Evolutionary conservation across 441 rosid genomes (phyloP), one percentile per base, ranked within the genome.

Genomic region (Macaranga tanarius): DNA sequence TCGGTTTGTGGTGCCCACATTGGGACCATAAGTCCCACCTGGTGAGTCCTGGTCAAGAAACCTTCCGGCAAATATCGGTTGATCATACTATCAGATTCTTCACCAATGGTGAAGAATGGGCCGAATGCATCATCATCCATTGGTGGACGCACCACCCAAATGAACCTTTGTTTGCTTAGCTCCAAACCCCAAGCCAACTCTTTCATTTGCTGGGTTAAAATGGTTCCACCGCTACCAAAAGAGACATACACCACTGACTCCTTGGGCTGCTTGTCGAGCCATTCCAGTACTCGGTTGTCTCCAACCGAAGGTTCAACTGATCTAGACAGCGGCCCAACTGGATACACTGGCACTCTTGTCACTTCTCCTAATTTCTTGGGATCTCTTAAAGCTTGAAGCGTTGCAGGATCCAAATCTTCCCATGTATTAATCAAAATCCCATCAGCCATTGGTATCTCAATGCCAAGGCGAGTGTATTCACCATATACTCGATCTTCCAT

Each of bases 1-100:
- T 85, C 82, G 15, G 64, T 61, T 72, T 89, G 92, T 0, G 91
- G 91, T 86, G 0, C 84, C 84, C 96, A 90, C 85, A n/a, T 28
- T 47, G 45, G 79, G 51, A 89, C 77, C 69, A 85, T 76, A 7
- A 77, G 34, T 9, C 92, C 91, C 0, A 55, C 2, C 6, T 34
- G 38, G n/a, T 69, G 45, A 28, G 79, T 83, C 26, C 84, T 47
- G 2, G 15, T 17, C 15, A 73, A 47, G 22, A 73, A 73, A 19
- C 60, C 76, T 9, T 66, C 58, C 9, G 76, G 69, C 8, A 79
- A 12, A 69, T 82, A 91, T 15, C 84, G 79, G 0, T 2, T 56
- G 0, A 78, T n/a, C 38, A 5, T 34, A 7, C 6, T 7, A 7
- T 34, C 38, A n/a, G n/a, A n/a, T 34, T 34, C 51, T 1, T 69